Conservation (phyloP, 2,329 filamentous ascomycete species). For the Septoria linicola region DNA sequence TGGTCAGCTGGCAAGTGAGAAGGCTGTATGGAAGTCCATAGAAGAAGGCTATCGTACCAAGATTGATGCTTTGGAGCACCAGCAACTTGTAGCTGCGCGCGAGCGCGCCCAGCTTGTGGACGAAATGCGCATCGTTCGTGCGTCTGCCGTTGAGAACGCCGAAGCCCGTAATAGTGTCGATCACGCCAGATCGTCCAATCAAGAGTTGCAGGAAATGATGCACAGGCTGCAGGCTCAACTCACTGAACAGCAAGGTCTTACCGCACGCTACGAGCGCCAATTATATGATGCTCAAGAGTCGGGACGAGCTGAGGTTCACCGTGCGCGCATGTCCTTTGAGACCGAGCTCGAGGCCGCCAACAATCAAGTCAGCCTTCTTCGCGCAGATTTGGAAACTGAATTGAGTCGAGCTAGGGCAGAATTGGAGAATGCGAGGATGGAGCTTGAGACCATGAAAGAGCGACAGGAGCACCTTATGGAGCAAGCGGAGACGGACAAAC, state of each 20-base stretch:
- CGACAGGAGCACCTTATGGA: constrained; percentile 82
- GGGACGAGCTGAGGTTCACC: constrained; percentile 75
- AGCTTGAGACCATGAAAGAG: constrained; percentile 76
- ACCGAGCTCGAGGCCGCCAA: constrained; percentile 80
- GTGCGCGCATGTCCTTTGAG: constrained; percentile 75
- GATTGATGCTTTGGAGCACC: constrained; percentile 55
- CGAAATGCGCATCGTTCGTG: constrained; percentile 47
- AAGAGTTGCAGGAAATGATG: constrained; percentile 32
- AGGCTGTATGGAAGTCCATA: constrained; percentile 70
- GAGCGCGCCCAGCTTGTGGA: constrained; percentile 48
- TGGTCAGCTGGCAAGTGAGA: constrained; percentile 78
- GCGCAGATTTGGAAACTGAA: constrained; percentile 78
- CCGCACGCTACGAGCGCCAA: constrained; percentile 72
- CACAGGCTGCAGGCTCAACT: constrained; percentile 56
- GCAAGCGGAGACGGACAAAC: constrained; percentile 70
- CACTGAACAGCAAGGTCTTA: constrained; percentile 67
- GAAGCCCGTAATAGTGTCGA: constrained; percentile 74
- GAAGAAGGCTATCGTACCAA: constrained; percentile 57
- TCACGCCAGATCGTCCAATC: constrained; percentile 30
- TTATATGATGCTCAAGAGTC: constrained; percentile 80
- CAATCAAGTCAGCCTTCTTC: constrained; percentile 78
- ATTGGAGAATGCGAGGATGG: constrained; percentile 73
- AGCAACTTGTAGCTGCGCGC: constrained; percentile 48
- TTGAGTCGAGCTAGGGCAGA: constrained; percentile 69
- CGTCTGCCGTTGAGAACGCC: constrained; percentile 70